Percentiles rank a stretch among this genome's conserved stretches.
These are phyloP conservation scores for Crepidotus variabilis DNA, from an alignment of 768 basidiomycete genomes.

Conservation along the genomic window DNA sequence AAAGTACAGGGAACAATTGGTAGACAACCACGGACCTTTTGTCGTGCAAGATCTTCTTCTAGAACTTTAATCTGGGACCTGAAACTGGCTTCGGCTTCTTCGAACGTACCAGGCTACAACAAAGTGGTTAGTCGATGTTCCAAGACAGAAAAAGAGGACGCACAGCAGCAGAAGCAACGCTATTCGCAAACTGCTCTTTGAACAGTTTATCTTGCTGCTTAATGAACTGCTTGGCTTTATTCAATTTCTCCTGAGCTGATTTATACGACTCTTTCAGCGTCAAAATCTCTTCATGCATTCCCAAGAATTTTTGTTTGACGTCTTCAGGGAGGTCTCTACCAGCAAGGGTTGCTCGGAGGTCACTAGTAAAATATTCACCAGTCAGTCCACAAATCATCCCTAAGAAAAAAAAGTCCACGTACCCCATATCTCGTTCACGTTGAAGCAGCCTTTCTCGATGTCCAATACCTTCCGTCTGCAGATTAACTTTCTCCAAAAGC, in stretches of 20 bases:
- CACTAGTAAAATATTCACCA: constrained; percentile 39
- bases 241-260: constrained; percentile 69
- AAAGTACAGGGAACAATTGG: neutral
- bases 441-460: constrained; percentile 85
- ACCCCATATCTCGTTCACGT: constrained; percentile 85
- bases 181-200: constrained; percentile 72
- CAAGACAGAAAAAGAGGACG: constrained; percentile 10
- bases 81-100: constrained; percentile 68
- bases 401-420: constrained; percentile 10
- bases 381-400: neutral
- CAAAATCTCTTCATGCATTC: constrained; percentile 75
- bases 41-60: constrained; percentile 56
- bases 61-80: constrained; percentile 63
- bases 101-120: constrained; percentile 47
- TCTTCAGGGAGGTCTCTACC: constrained; percentile 83
- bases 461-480: constrained; percentile 88
- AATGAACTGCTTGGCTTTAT: constrained; percentile 87
- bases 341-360: constrained; percentile 71
- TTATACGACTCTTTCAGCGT: constrained; percentile 68
- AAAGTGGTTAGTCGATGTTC: neutral
- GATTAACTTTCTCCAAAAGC: constrained; percentile 86
- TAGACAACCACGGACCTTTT: constrained; percentile 38
- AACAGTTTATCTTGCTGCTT: constrained; percentile 88
- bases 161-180: constrained; percentile 43
- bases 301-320: constrained; percentile 68